phyloP scores from a whole-genome alignment of 352 stramenopile genomes.

The Phytophthora pisi region DNA sequence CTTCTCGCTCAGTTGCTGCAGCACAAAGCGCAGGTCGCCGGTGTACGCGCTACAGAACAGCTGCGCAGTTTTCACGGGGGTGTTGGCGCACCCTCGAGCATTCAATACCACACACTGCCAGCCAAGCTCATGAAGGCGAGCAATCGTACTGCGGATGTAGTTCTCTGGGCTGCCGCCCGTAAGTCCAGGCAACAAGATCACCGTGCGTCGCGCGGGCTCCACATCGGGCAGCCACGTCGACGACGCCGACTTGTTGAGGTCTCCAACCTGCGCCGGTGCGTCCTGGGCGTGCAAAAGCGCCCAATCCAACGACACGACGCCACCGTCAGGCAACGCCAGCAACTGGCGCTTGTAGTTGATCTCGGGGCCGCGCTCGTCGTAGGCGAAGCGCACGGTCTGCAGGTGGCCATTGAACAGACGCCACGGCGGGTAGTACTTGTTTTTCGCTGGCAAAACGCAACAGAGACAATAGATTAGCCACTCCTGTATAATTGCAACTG shows the following conservation, averaged over 20 bases:
- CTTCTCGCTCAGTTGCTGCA: constrained; percentile 41
- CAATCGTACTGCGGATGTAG: constrained; percentile 73
- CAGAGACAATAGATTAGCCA: too few relatives aligned
- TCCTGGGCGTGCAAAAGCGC: constrained; percentile 36
- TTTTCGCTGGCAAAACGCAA: constrained; percentile 36
- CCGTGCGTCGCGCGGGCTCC: constrained; percentile 39
- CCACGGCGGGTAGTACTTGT: constrained; percentile 63
- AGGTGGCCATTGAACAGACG: constrained; percentile 68
- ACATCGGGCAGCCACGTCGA: constrained; percentile 39
- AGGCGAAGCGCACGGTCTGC: constrained; percentile 64
- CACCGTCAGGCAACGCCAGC: constrained; percentile 62
- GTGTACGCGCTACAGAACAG: constrained; percentile 81
- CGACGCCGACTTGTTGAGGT: constrained; percentile 10
- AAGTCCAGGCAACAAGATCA: constrained; percentile 70
- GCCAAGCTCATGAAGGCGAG: constrained; percentile 40
- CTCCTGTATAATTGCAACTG: neutral
- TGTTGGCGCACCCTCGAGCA: constrained; percentile 67
- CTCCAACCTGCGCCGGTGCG: constrained; percentile 7
- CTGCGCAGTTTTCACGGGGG: constrained; percentile 56
- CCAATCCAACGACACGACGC: constrained; percentile 79
- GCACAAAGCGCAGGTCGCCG: constrained; percentile 61
- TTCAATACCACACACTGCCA: constrained; percentile 85
- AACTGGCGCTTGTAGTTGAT: constrained; percentile 69
- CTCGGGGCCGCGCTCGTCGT: constrained; percentile 33
- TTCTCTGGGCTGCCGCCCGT: constrained; percentile 73